phyloP scores from a whole-genome alignment of 805 yeast genomes.

The Lipomyces spencermartinsiae region DNA sequence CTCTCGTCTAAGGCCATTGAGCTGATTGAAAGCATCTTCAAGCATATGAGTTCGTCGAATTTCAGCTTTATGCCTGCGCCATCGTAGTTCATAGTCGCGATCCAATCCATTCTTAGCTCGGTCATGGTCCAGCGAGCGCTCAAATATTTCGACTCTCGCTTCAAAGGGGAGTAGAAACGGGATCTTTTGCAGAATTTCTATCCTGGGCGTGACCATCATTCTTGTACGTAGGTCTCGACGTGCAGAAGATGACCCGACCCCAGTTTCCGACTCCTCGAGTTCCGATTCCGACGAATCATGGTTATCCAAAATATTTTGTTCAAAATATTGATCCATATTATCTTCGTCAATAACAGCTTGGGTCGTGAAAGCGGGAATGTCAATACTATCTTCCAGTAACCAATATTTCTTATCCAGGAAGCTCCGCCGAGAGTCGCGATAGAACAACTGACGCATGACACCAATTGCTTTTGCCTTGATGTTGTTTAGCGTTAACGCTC shows the following conservation, averaged over 20 bases:
- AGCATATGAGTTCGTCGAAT: conserved; percentile 74
- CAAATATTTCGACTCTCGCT: conserved; percentile 75
- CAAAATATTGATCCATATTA: conserved; percentile 27
- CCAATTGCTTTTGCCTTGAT: conserved; percentile 53
- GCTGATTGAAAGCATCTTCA: conserved; percentile 73
- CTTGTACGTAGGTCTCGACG: conserved; percentile 17
- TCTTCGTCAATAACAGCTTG: conserved; percentile 55
- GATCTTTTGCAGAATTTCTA: conserved; percentile 62
- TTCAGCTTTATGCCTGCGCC: conserved; percentile 50
- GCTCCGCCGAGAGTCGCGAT: conserved; percentile 66
- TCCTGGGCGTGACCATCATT: conserved; percentile 40
- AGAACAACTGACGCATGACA: conserved; percentile 67
- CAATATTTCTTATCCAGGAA: conserved; percentile 62
- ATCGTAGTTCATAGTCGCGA: conserved; percentile 36
- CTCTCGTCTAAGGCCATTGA: conserved; percentile 58
- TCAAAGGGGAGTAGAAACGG: conserved; percentile 85
- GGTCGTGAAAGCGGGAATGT: conserved; percentile 49
- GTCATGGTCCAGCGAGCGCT: conserved; percentile 65
- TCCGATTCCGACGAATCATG: conserved; percentile 33
- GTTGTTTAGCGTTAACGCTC: conserved; percentile 29
- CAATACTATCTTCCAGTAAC: conserved; percentile 50
- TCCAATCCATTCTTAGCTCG: conserved; percentile 42
- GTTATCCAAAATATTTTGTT: conserved; percentile 37
- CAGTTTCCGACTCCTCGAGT: conserved; percentile 40
- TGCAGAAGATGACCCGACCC: conserved; percentile 15